Base-by-base conservation (phyloP, 2,329 filamentous ascomycete species). In the Sphaerulina vaccinii region DNA sequence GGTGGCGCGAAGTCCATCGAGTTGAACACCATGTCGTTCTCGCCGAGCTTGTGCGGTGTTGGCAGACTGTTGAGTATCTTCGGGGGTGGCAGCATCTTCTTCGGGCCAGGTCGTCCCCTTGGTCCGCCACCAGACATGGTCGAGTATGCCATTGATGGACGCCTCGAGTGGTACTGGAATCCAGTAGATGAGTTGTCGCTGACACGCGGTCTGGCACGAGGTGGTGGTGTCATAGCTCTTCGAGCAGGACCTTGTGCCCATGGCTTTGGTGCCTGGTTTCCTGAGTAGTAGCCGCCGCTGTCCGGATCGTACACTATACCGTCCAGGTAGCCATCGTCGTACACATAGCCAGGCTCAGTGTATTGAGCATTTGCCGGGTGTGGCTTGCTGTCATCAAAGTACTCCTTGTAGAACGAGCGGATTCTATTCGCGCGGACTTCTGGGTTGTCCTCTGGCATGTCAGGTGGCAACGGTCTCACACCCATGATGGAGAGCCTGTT, bases 321-420 rank as follows among this genome's bases (percentile, higher is more conserved):
- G 51, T 89, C 86, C 40, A 84, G 76, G 64, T 89, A 88, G 62
- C 92, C 87, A 64, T 92, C 87, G 63, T 91, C 87, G 56, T 88
- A 54, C 16, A 44, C 41, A 23, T 43, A 47, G 9, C 51, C 45
- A 11, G 37, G 52, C 15, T 47, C 43, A 13, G 47, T 85, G 70
- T 91, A 65, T 21, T 64, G 57, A 15, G 55, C 63, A 22, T 56
- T 43, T 3, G 55, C 64, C 10, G 68, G 68, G 36, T 72, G 73
- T 2, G 73, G 70, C 67, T 84, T 88, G 53, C 78, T 83, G 36
- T 96, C 92, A 60, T 97, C 93, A 63, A 99, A 99, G 75, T 99
- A 99, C 69, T 99, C 93, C 75, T 96, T 96, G 77, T 99, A 99
- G 76, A 99, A 99, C 3, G 93, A 99, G 69, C 93, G 83, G 61